phyloP scores from a whole-genome alignment of 805 yeast species.

The Zygosaccharomyces gambellarensis region DNA sequence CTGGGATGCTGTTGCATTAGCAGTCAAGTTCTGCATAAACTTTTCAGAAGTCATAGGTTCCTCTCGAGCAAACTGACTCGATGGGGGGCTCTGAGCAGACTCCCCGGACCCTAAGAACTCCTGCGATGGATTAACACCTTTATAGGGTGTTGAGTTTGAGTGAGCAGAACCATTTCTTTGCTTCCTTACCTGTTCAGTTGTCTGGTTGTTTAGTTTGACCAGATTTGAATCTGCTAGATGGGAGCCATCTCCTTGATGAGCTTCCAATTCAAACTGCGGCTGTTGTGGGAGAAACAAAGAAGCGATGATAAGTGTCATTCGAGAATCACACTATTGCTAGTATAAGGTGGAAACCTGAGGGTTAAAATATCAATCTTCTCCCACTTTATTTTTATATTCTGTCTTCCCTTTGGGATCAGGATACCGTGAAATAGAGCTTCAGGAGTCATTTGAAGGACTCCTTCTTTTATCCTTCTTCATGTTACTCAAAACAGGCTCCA shows the following conservation, averaged over 20 bases:
- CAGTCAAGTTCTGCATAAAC: constrained; percentile 35
- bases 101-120: constrained; percentile 14
- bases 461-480: background rate
- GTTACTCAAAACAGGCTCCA: background rate
- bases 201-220: constrained; percentile 18
- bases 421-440: background rate
- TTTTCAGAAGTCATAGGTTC: constrained; percentile 29
- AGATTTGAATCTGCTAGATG: constrained; percentile 28
- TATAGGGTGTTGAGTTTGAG: constrained; percentile 21
- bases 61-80: constrained; percentile 6
- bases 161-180: constrained; percentile 27
- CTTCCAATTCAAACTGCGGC: constrained; percentile 48
- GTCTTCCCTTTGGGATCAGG: background rate
- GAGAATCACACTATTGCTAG: background rate
- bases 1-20: constrained; percentile 30
- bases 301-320: constrained; percentile 65
- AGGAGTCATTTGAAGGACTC: background rate
- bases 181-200: constrained; percentile 13
- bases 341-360: background rate
- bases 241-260: constrained; percentile 31
- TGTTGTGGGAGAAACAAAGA: constrained; percentile 73
- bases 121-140: constrained; percentile 12
- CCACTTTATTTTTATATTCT: background rate
- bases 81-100: constrained; percentile 9
- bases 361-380: background rate